Conservation (phyloP, 371 early-diverging fungal species). For the Apophysomyces ossiformis region DNA sequence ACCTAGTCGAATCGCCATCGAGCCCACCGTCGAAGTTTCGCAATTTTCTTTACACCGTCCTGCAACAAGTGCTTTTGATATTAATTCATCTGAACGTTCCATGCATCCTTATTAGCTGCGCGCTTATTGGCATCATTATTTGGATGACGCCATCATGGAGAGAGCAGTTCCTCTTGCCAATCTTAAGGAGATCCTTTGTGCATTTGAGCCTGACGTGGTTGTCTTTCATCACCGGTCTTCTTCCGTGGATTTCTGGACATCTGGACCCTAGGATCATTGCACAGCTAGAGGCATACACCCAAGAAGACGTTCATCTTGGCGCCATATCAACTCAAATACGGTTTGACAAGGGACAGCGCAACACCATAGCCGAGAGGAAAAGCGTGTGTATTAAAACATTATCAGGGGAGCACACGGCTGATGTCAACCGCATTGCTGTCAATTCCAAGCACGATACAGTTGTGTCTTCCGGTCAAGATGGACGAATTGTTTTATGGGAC, state of each 20-base stretch:
- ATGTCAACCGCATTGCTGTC: constrained; percentile 31
- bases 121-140: constrained; percentile 34
- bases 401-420: constrained; percentile 33
- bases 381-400: constrained; percentile 28
- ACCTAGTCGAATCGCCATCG: constrained; percentile 6
- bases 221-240: background rate
- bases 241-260: constrained; percentile 3
- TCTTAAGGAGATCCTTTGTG: constrained; percentile 15
- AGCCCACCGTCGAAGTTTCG: constrained; percentile 25
- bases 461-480: constrained; percentile 40
- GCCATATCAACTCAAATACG: constrained; percentile 32
- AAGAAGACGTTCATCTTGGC: constrained; percentile 32
- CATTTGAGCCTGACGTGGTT: constrained; percentile 8
- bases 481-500: constrained; percentile 39
- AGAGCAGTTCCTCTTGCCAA: constrained; percentile 33
- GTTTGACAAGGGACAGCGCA: constrained; percentile 30
- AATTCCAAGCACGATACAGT: constrained; percentile 29
- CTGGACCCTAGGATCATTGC: constrained; percentile 7
- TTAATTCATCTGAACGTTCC: constrained; percentile 31
- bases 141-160: constrained; percentile 45
- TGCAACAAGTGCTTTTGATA: constrained; percentile 19
- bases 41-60: constrained; percentile 17
- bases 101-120: constrained; percentile 31
- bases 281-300: constrained; percentile 25
- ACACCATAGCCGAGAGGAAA: constrained; percentile 23